A percentile compares a stretch with the other conserved stretches of the same genome.
Evolutionary conservation across 176 grass and related monocot species (phyloP).

Genomic region (Aegilops tauschii): DNA sequence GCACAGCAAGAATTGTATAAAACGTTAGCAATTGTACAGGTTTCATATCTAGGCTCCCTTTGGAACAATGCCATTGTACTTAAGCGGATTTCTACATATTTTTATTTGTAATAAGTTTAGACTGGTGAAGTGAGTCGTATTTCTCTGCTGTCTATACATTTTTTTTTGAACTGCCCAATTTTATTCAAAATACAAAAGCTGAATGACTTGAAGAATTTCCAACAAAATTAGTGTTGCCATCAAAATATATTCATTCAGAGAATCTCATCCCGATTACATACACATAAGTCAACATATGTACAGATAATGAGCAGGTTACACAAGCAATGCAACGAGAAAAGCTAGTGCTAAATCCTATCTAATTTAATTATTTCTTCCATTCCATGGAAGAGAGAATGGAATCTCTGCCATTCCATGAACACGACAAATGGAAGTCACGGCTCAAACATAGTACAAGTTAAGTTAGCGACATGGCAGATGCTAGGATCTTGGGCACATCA

Average conservation of each 20-base stretch:
- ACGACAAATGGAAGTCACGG: neutral
- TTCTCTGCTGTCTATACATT: neutral
- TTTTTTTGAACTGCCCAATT: neutral
- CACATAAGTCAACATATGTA: neutral
- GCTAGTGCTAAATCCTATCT: neutral
- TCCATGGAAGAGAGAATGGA: neutral
- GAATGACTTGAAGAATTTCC: neutral
- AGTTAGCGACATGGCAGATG: neutral
- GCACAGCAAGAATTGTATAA: too few species aligned
- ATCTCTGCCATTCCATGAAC: neutral
- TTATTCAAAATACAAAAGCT: neutral
- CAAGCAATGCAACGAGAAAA: neutral
- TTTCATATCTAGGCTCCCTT: too few species aligned
- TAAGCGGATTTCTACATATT: too few species aligned
- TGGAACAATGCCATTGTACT: too few species aligned
- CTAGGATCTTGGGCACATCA: neutral
- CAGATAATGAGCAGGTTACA: neutral
- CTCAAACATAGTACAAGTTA: neutral
- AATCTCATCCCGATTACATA: neutral
- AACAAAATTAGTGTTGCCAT: neutral
- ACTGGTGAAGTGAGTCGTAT: too few species aligned
- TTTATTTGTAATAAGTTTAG: too few species aligned
- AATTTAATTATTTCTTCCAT: neutral
- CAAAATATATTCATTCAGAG: neutral
- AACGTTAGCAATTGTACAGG: too few species aligned